Evolutionary conservation across 257 asterid genomes (phyloP), one percentile per base, ranked within the genome.

Genomic region (Asclepias syriaca): DNA sequence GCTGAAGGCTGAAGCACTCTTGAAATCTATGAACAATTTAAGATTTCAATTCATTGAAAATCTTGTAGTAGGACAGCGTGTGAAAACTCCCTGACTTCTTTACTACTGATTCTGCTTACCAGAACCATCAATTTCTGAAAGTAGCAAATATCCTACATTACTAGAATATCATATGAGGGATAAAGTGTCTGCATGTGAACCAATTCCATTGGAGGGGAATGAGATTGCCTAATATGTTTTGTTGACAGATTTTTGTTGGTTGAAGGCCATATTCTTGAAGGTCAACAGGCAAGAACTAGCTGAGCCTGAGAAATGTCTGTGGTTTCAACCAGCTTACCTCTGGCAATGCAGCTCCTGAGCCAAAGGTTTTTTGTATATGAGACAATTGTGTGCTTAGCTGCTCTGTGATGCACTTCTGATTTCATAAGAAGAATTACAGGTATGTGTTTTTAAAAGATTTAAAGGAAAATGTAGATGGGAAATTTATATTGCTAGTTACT

Each of bases 41-140:
- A 88, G 84, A n/a, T 71, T 86, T 49, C 60, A 83, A 4, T 87
- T 90, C 82, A 75, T 90, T 84, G 59, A 74, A 43, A 83, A 84
- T 71, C 89, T 92, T 64, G 69, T 77, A 70, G 88, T 92, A 48
- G 96, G 97, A 74, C 29, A 18, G 21, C 2, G 8, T 64, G 50
- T 34, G 19, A 37, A 64, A 29, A 40, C 40, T 37, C 50, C 14
- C 16, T 37, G 68, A 64, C 43, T 37, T 8, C 16, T 64, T 64
- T 16, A 29, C 68, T 64, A 37, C 29, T 64, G 46, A 64, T 64
- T 64, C 27, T 61, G 66, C 19, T 37, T 4, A 10, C 18, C 66
- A 6, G 19, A 1, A 61, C 8, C 18, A 32, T 22, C 11, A 61
- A 61, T 34, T 61, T 32, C 22, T 29, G 66, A 8, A 61, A 60